Evolutionary conservation across 345 rosid genomes (phyloP).

Genomic region (Eucalyptus sp.): DNA sequence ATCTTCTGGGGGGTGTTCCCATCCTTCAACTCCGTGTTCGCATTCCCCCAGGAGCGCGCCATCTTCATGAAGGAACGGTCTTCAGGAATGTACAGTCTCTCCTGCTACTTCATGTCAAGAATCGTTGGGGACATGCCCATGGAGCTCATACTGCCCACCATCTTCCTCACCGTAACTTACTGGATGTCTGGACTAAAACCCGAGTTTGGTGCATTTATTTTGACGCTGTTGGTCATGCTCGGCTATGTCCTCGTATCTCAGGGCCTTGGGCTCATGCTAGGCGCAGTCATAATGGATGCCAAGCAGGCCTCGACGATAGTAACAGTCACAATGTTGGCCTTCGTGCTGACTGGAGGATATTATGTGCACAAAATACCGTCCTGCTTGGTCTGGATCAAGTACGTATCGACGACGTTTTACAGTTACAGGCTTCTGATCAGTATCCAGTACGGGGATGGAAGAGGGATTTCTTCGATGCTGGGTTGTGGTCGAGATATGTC

Average conservation of each 20-base stretch:
- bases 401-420: conserved; percentile 65
- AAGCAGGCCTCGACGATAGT: conserved; percentile 83
- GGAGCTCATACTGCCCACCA: conserved; percentile 82
- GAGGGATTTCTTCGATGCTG: conserved; percentile 22
- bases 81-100: conserved; percentile 87
- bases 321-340: conserved; percentile 80
- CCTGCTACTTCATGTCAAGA: conserved; percentile 86
- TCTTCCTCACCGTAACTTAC: conserved; percentile 50
- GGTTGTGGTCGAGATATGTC: conserved; percentile 26
- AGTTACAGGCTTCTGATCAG: conserved; percentile 48
- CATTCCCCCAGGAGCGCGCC: conserved; percentile 86
- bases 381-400: conserved; percentile 70
- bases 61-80: conserved; percentile 66
- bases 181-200: conserved; percentile 85
- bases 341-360: conserved; percentile 74
- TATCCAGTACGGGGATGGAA: conserved; percentile 56
- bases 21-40: conserved; percentile 69
- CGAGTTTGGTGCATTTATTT: conserved; percentile 30
- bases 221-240: conserved; percentile 48
- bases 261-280: conserved; percentile 77
- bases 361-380: conserved; percentile 78
- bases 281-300: conserved; percentile 86
- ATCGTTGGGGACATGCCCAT: conserved; percentile 73
- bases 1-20: conserved; percentile 98
- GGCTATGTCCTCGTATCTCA: conserved; percentile 79